Base-by-base conservation (phyloP, 192 early-diverging fungal species). In the Geosiphon pyriformis region DNA sequence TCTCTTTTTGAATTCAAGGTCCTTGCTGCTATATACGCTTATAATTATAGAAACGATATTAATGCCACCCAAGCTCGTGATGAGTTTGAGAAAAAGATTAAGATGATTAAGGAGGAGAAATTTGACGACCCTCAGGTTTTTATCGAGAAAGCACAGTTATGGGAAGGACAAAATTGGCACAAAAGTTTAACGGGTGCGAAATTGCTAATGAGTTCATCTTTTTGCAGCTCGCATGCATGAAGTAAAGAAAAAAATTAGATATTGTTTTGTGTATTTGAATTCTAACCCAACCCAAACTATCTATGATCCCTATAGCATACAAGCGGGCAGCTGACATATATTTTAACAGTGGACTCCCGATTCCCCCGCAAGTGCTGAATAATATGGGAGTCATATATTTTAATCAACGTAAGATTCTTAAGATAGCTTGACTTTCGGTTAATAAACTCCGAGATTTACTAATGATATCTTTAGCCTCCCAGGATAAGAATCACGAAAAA, bases 311-410 rank as follows among this genome's bases (percentile, higher is more conserved):
- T n/a, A n/a, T 7, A 26, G 18, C 52, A 23, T 54, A 23, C 20
- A 54, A 23, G 20, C 18, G 26, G 4, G 52, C 52, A 54, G 52
- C 20, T 3, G 58, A 42, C 17, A 20, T 67, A 74, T 30, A 72
- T 71, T 26, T 33, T 30, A n/a, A 67, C 42, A 72, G 63, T 32
- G 59, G 63, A 1, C 30, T 62, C 2, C 56, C 62, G 1, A 52
- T 76, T 17, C 60, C 80, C 54, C 70, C 86, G 0, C 90, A 92
- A 67, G 74, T 96, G n/a, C 78, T 89, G 73, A 96, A 92, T 69
- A 94, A 96, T 71, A 80, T 96, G 48, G 93, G 83, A n/a, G 90
- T 82, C 1, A 79, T 94, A 63, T 82, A 84, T 50, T 90, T 92
- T 34, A 61, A 83, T 37, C 76, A 82, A 10, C 81, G 76, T 66